Evolutionary conservation across 164 flowering plant genomes (phyloP), one percentile per base, ranked within the genome.

Genomic region (Vitis rotundifolia): DNA sequence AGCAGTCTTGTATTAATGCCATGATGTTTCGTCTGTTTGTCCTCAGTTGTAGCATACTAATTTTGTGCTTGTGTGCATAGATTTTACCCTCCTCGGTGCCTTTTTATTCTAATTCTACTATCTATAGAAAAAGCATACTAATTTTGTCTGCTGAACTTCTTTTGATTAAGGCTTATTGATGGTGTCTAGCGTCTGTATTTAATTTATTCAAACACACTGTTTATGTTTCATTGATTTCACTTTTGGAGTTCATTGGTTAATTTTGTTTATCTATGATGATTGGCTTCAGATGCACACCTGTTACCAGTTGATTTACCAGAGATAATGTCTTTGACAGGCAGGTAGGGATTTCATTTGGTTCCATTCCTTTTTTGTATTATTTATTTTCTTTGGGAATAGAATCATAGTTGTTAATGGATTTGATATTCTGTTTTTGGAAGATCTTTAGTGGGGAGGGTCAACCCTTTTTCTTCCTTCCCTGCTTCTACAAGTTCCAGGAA

Each of bases 281-380:
- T 68, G 50, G 71, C 19, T n/a, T 71, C 97, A 95, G 99, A 90
- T 86, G 97, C 99, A 76, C 99, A 93, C 68, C 82, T 93, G 44
- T 72, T 95, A 60, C 94, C 94, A 9, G 88, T 95, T 61, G 96
- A 91, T 55, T 80, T 93, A 75, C 92, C 94, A 63, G 99, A 91
- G 82, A 75, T 95, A 68, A 64, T 61, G 29, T 78, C 89, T 37
- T 77, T 91, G 77, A 83, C 94, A 7, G 83, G 83, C 80, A 86
- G 98, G 97, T 92, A 82, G 11, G 53, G 12, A 61, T 59, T 22
- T n/a, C 6, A 49, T 50, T 49, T 13, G 62, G 62, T 57, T 44
- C 13, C 18, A 28, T 37, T 31, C 49, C n/a, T 58, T 62, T 53
- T 57, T 49, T 16, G 44, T 8, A 9, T 51, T 37, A 15, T 11